Evolutionary conservation across 2,329 filamentous ascomycete species (phyloP).

Genomic region (Ustulina deusta): DNA sequence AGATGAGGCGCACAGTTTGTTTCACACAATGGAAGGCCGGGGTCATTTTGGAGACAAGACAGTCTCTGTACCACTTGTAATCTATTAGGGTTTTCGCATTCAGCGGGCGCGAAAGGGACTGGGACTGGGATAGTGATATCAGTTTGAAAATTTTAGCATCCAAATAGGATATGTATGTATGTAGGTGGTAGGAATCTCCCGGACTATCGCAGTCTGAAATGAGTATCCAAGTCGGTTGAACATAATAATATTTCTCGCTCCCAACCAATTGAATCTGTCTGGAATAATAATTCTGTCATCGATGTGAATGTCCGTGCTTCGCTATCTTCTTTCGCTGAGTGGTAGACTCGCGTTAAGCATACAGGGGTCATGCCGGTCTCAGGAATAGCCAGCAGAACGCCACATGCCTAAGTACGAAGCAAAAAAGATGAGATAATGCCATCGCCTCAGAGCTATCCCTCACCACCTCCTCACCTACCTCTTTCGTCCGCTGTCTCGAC

Average conservation of each 20-base stretch:
- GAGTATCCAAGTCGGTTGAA: background rate
- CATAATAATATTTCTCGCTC: background rate
- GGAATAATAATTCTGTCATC: background rate
- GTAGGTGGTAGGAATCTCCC: background rate
- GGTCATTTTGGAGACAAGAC: conserved; percentile 25
- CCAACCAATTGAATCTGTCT: background rate
- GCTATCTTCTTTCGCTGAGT: background rate
- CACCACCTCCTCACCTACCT: background rate
- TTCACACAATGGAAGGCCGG: conserved; percentile 19
- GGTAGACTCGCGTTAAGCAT: background rate
- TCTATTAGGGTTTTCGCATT: conserved; percentile 37
- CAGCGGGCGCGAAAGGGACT: conserved; percentile 25
- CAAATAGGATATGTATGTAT: background rate
- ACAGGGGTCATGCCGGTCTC: background rate
- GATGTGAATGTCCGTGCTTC: background rate
- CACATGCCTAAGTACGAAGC: conserved; percentile 6
- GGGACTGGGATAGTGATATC: conserved; percentile 33
- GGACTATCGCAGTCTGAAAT: background rate
- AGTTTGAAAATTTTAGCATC: conserved; percentile 32
- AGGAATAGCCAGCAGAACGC: background rate
- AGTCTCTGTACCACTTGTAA: conserved; percentile 30
- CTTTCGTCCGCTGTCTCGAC: background rate
- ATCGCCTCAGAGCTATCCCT: background rate
- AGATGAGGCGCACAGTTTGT: conserved; percentile 13
- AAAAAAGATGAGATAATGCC: background rate